Conservation (phyloP, 2,329 filamentous ascomycete genomes). For the Pseudogymnoascus sp. region DNA sequence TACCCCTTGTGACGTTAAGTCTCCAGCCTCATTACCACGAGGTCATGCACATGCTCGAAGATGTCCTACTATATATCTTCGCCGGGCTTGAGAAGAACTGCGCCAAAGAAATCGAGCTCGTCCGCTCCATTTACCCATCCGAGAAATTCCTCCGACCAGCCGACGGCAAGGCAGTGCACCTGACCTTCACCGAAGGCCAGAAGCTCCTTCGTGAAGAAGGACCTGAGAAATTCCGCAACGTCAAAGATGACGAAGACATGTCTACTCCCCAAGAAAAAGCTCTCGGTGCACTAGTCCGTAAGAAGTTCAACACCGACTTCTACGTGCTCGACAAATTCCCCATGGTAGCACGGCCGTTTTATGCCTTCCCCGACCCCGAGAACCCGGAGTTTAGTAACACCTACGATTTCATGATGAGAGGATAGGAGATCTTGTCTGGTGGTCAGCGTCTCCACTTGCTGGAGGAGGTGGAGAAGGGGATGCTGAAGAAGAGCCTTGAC, state of each 20-base stretch:
- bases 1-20: neutral
- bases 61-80: slow-evolving; percentile 71
- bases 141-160: slow-evolving; percentile 69
- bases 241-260: slow-evolving; percentile 71
- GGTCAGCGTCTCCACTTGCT: slow-evolving; percentile 87
- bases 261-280: slow-evolving; percentile 76
- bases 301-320: slow-evolving; percentile 92
- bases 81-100: slow-evolving; percentile 55
- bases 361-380: slow-evolving; percentile 70
- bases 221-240: slow-evolving; percentile 54
- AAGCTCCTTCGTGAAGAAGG: slow-evolving; percentile 69
- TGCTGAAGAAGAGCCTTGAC: slow-evolving; percentile 73
- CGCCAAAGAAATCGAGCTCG: slow-evolving; percentile 60
- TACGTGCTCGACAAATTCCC: slow-evolving; percentile 97
- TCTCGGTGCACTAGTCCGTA: slow-evolving; percentile 75
- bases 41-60: slow-evolving; percentile 62
- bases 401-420: slow-evolving; percentile 81
- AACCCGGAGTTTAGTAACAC: slow-evolving; percentile 58
- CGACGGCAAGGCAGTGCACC: slow-evolving; percentile 63
- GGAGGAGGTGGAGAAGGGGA: slow-evolving; percentile 63
- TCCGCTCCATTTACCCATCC: slow-evolving; percentile 67
- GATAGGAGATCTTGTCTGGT: slow-evolving; percentile 86
- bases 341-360: slow-evolving; percentile 78
- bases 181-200: slow-evolving; percentile 72
- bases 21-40: slow-evolving; percentile 65